A percentile compares a stretch with the other conserved stretches of the same genome.
These are phyloP conservation scores for Metahyphopichia silvanorum DNA, from an alignment of 805 yeast species.

Conservation along the genomic window DNA sequence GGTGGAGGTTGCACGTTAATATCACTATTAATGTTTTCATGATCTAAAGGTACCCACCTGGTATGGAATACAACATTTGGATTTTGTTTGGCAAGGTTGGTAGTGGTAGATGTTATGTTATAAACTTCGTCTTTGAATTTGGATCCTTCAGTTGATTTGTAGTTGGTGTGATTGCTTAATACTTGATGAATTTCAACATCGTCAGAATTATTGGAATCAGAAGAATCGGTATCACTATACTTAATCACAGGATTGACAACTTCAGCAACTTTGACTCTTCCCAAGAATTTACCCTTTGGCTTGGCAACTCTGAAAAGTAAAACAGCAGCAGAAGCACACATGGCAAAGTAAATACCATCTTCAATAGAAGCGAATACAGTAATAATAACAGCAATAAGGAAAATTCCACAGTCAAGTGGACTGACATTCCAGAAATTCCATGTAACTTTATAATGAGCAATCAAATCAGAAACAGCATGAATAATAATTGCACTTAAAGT, in stretches of 20 bases:
- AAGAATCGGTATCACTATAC: constrained; percentile 13
- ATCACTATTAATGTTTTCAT: constrained; percentile 50
- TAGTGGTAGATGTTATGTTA: constrained; percentile 13
- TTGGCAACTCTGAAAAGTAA: constrained; percentile 71
- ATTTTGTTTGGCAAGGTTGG: constrained; percentile 19
- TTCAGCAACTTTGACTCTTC: constrained; percentile 69
- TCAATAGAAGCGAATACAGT: constrained; percentile 81
- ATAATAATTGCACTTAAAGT: constrained; percentile 83
- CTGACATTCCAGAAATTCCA: constrained; percentile 67
- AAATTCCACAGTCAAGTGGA: constrained; percentile 74
- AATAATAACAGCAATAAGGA: constrained; percentile 67
- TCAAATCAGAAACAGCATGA: constrained; percentile 86
- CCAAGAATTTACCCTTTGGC: constrained; percentile 82
- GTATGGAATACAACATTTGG: constrained; percentile 47
- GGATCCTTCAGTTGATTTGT: constrained; percentile 18
- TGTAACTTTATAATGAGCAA: constrained; percentile 66
- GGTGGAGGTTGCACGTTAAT: constrained; percentile 74
- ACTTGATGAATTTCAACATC: constrained; percentile 44
- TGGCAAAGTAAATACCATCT: constrained; percentile 86
- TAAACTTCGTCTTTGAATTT: constrained; percentile 10
- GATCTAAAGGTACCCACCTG: constrained; percentile 66
- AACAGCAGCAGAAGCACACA: constrained; percentile 76
- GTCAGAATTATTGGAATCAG: constrained; percentile 11
- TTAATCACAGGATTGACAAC: constrained; percentile 59
- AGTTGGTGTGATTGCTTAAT: constrained; percentile 26